Base-by-base conservation (phyloP, 352 stramenopile genomes). In the Phytopythium oedochilum region DNA sequence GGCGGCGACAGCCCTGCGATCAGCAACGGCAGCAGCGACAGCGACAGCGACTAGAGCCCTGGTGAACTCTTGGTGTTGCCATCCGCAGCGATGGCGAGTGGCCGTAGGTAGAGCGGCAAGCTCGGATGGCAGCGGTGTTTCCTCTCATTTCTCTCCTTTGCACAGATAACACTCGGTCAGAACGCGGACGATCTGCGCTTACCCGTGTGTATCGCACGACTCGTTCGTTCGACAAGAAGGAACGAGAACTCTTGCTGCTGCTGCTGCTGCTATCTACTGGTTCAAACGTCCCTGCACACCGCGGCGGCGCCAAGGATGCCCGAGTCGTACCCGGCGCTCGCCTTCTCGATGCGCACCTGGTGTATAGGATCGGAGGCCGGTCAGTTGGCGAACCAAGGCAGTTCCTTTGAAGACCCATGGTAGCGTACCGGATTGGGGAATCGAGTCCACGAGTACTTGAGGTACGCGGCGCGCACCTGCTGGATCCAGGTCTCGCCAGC, bases 251-350 rank as follows among this genome's bases (percentile, higher is more conserved):
- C n/a, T n/a, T n/a, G n/a, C n/a, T n/a, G n/a, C n/a, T n/a, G n/a
- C n/a, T n/a, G n/a, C n/a, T n/a, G n/a, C n/a, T n/a, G n/a, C n/a
- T n/a, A n/a, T n/a, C n/a, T n/a, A n/a, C 29, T n/a, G n/a, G 5
- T 17, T 48, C 25, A 57, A 28, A 35, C 20, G 3, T 49, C 17
- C 26, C 45, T 67, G 36, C 62, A 83, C 22, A 68, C 52, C n/a
- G 80, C 80, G 9, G 78, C 84, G 4, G 80, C 82, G 34, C 84
- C 84, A 46, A 94, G 86, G 62, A 94, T 89, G 5, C 84, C 84
- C 17, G 82, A 86, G 62, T 92, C 75, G 61, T 94, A 94, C n/a
- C 84, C 84, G 4, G 77, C 82, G 31, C 66, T 89, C 20, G 82
- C 77, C 51, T 90, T 91, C 55, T 90, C 81, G 56, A 94, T 89